Evolutionary conservation across 2,329 filamentous ascomycete genomes (phyloP).

Genomic region (Alternaria sp.): DNA sequence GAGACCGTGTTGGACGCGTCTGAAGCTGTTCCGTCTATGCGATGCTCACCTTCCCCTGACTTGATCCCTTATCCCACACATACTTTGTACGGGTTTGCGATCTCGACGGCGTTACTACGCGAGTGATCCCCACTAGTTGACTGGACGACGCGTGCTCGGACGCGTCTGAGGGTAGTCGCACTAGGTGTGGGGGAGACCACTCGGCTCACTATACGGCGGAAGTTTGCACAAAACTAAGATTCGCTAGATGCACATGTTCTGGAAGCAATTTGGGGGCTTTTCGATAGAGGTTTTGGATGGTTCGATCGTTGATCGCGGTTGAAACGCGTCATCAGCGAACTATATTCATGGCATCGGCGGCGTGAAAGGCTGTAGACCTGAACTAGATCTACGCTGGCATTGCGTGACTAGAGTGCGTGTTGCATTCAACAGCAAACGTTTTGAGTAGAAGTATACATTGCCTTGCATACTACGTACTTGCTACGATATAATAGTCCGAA

Average conservation of each 20-base stretch:
- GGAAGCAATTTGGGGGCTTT: not conserved
- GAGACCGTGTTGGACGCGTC: conserved; percentile 8
- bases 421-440: not conserved
- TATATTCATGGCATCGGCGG: not conserved
- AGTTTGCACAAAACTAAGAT: not conserved
- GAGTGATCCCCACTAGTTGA: conserved; percentile 9
- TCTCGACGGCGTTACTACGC: conserved; percentile 1
- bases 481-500: not conserved
- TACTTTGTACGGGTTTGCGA: not conserved
- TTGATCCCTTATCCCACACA: not conserved
- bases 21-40: not conserved
- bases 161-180: conserved; percentile 6
- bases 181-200: conserved; percentile 1
- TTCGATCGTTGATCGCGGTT: not conserved
- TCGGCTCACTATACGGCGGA: not conserved
- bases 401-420: not conserved
- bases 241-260: not conserved
- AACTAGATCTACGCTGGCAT: not conserved
- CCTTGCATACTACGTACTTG: not conserved
- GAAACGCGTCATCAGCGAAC: not conserved
- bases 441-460: not conserved
- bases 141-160: conserved; percentile 16
- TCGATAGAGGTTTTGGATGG: not conserved
- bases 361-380: no score
- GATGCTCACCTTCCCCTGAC: not conserved